These are phyloP conservation scores for Suillus clintonianus DNA, from an alignment of 768 basidiomycete species.

Conservation along the genomic window DNA sequence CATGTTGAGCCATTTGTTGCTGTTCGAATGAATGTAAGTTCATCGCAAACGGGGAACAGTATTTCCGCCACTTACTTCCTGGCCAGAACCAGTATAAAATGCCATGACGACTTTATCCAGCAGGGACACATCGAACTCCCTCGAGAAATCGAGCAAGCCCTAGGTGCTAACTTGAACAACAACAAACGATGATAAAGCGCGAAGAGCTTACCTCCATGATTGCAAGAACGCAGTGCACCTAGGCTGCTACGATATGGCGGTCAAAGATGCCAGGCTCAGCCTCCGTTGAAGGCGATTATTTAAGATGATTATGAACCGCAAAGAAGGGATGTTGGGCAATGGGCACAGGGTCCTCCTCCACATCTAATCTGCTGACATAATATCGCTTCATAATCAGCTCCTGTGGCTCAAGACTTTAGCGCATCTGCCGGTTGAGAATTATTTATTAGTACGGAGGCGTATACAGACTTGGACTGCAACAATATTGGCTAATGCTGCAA, in stretches of 20 bases:
- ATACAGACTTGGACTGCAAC: not conserved
- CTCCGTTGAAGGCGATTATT: constrained; percentile 11
- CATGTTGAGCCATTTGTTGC: constrained; percentile 95
- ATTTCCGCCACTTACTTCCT: constrained; percentile 58
- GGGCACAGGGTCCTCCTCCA: constrained; percentile 31
- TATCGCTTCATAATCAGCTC: constrained; percentile 17
- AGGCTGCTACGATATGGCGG: constrained; percentile 8
- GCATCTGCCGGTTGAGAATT: not conserved
- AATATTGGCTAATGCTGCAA: not conserved
- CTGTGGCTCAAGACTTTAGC: not conserved
- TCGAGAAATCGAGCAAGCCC: constrained; percentile 91
- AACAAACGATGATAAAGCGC: constrained; percentile 2
- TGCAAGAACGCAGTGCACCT: constrained; percentile 11
- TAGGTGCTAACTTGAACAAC: constrained; percentile 31
- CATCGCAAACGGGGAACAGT: not conserved
- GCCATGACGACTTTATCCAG: constrained; percentile 93
- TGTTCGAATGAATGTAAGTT: constrained; percentile 33
- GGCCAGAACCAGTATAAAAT: constrained; percentile 83
- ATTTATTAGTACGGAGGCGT: not conserved
- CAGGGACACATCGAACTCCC: constrained; percentile 89
- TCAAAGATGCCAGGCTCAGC: constrained; percentile 8
- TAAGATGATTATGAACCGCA: constrained; percentile 12
- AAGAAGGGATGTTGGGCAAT: constrained; percentile 23
- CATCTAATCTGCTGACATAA: constrained; percentile 39
- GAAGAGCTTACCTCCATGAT: constrained; percentile 40